These are phyloP conservation scores for Fusarium siculi DNA, from an alignment of 2,329 filamentous ascomycete genomes.

Conservation along the genomic window DNA sequence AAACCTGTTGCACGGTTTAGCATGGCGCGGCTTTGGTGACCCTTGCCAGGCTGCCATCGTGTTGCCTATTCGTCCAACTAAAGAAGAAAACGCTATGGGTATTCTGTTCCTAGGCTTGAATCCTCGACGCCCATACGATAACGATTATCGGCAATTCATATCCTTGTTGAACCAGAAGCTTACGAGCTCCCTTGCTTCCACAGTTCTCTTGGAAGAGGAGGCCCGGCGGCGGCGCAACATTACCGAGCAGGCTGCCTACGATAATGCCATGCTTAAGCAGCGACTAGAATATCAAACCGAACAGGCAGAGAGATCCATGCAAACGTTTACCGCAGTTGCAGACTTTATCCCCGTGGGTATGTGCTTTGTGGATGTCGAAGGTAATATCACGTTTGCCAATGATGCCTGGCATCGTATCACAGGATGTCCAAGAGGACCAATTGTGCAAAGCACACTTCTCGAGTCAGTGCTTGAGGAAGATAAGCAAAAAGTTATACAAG, in stretches of 20 bases:
- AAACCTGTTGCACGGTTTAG: slow-evolving; percentile 67
- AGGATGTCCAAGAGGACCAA: slow-evolving; percentile 52
- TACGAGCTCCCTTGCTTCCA: slow-evolving; percentile 75
- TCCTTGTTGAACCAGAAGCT: slow-evolving; percentile 65
- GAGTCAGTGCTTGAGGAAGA: slow-evolving; percentile 60
- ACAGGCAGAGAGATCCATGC: slow-evolving; percentile 64
- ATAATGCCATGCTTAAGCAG: slow-evolving; percentile 73
- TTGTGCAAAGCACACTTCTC: slow-evolving; percentile 52
- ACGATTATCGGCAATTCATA: slow-evolving; percentile 76
- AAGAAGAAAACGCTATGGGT: slow-evolving; percentile 72
- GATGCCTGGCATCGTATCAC: slow-evolving; percentile 70
- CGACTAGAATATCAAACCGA: slow-evolving; percentile 68
- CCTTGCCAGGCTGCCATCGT: slow-evolving; percentile 73
- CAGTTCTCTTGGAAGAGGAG: slow-evolving; percentile 77
- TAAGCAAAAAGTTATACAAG: slow-evolving; percentile 52
- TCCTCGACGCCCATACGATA: slow-evolving; percentile 76
- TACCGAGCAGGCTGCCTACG: slow-evolving; percentile 70
- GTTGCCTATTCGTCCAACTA: slow-evolving; percentile 74
- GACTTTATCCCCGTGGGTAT: slow-evolving; percentile 80
- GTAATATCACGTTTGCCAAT: slow-evolving; percentile 76
- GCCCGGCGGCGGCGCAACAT: slow-evolving; percentile 64
- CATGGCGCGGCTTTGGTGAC: slow-evolving; percentile 72
- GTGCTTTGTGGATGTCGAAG: slow-evolving; percentile 73
- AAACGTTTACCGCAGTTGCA: slow-evolving; percentile 75
- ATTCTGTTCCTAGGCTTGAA: slow-evolving; percentile 78